Percentiles rank a stretch among this genome's conserved stretches.
These are phyloP conservation scores for Juglanconis oblonga DNA, from an alignment of 2,329 filamentous ascomycete genomes.

Conservation along the genomic window DNA sequence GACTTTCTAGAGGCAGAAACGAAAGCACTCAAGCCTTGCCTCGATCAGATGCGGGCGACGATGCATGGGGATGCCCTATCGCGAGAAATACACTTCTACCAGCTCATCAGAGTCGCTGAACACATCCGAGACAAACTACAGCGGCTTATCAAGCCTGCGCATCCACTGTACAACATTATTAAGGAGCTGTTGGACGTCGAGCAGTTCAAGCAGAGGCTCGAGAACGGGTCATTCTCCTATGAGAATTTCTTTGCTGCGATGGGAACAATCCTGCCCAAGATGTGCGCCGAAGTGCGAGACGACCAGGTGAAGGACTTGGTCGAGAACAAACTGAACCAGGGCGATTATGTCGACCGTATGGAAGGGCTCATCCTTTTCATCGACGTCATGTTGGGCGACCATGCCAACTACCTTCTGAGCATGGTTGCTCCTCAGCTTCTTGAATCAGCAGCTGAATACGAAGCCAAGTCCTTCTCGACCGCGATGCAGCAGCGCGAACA, in stretches of 20 bases:
- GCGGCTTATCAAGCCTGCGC: conserved; percentile 66
- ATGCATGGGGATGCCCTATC: conserved; percentile 58
- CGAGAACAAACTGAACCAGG: conserved; percentile 56
- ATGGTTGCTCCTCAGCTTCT: conserved; percentile 69
- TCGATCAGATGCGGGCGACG: conserved; percentile 57
- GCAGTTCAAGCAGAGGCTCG: conserved; percentile 66
- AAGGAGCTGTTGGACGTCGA: conserved; percentile 73
- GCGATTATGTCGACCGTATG: conserved; percentile 71
- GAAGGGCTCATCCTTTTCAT: conserved; percentile 74
- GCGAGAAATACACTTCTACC: conserved; percentile 61
- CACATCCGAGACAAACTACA: conserved; percentile 71
- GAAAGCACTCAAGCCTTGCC: conserved; percentile 46
- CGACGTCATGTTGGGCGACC: conserved; percentile 75
- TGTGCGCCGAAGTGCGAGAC: conserved; percentile 80
- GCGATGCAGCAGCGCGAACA: conserved; percentile 56
- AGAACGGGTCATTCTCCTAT: conserved; percentile 73
- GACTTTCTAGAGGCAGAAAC: conserved; percentile 58
- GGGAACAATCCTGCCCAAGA: conserved; percentile 69
- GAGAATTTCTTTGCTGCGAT: conserved; percentile 78
- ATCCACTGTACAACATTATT: conserved; percentile 72
- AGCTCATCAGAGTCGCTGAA: conserved; percentile 68
- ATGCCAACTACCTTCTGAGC: conserved; percentile 76
- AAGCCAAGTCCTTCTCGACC: conserved; percentile 67
- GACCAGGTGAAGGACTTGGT: conserved; percentile 68
- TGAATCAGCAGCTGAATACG: conserved; percentile 69